A percentile compares a stretch with the other conserved stretches of the same genome.
phyloP scores from a whole-genome alignment of 2,329 filamentous ascomycete species.

The Aspergillus alliaceus region DNA sequence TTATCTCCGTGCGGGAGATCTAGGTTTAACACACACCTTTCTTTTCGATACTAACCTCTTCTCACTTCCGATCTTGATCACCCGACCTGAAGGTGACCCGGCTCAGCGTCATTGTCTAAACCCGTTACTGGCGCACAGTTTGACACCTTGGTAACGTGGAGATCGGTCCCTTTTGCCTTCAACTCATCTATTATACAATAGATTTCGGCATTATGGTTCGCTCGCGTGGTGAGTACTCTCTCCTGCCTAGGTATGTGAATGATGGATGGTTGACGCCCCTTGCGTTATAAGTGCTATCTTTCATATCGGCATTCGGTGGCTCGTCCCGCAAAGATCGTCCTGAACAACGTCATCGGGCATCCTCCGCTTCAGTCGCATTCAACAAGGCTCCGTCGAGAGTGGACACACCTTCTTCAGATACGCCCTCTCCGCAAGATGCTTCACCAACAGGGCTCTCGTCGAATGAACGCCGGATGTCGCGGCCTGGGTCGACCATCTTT shows the following conservation, averaged over 20 bases:
- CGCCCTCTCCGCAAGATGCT: slow-evolving; percentile 34
- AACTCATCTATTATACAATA: slow-evolving; percentile 2
- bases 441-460: slow-evolving; percentile 44
- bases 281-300: slow-evolving; percentile 69
- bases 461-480: slow-evolving; percentile 54
- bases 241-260: background rate
- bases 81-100: background rate
- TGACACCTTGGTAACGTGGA: slow-evolving; percentile 1
- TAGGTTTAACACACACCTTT: slow-evolving; percentile 11
- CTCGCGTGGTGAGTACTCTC: slow-evolving; percentile 37
- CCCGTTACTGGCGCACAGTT: background rate
- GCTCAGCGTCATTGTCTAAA: background rate
- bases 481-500: slow-evolving; percentile 83
- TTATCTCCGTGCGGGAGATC: slow-evolving; percentile 18
- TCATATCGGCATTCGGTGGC: slow-evolving; percentile 65
- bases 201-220: slow-evolving; percentile 32
- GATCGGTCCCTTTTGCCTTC: slow-evolving; percentile 16
- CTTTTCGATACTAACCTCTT: slow-evolving; percentile 5
- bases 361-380: slow-evolving; percentile 21
- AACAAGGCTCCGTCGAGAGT: slow-evolving; percentile 25
- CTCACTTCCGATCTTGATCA: slow-evolving; percentile 2
- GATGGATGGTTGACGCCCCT: slow-evolving; percentile 21
- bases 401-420: slow-evolving; percentile 37
- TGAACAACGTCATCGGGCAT: slow-evolving; percentile 28
- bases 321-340: slow-evolving; percentile 38